A percentile compares a stretch with the other conserved stretches of the same genome.
phyloP scores from a whole-genome alignment of 2,329 filamentous ascomycete genomes.

The Aureobasidium lini region DNA sequence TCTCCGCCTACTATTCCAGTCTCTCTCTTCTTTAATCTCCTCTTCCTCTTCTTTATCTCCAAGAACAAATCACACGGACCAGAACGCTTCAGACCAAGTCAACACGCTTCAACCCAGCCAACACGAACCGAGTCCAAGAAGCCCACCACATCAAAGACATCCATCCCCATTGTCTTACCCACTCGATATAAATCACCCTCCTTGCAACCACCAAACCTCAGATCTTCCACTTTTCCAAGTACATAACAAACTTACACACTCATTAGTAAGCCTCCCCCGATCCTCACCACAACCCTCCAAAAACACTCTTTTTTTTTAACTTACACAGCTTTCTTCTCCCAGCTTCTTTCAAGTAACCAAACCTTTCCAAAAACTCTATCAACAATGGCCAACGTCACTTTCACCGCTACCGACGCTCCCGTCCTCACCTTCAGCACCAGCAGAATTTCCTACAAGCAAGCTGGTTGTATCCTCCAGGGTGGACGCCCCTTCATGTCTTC shows the following conservation, averaged over 20 bases:
- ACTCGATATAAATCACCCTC: not conserved
- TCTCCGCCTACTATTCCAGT: not conserved
- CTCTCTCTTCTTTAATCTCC: not conserved
- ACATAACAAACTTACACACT: slow-evolving; percentile 1
- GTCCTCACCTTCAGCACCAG: not conserved
- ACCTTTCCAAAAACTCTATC: not conserved
- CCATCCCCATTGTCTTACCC: not conserved
- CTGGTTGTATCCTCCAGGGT: not conserved
- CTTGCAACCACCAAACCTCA: not conserved
- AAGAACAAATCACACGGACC: not conserved
- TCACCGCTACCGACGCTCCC: not conserved
- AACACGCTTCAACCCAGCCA: not conserved
- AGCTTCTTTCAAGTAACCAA: slow-evolving; percentile 1
- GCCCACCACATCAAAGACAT: not conserved
- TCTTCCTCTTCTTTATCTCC: not conserved
- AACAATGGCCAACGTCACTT: not conserved
- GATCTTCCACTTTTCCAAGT: not conserved
- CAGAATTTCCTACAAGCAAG: not conserved
- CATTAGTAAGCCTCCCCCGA: not conserved
- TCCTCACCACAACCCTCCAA: not conserved
- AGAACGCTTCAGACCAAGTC: not conserved
- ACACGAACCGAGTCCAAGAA: not conserved
- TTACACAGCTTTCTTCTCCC: not conserved
- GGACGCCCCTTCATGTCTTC: not conserved
- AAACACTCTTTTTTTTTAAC: not conserved